These are phyloP conservation scores for Coniella lustricola DNA, from an alignment of 2,329 filamentous ascomycete genomes.

Conservation along the genomic window DNA sequence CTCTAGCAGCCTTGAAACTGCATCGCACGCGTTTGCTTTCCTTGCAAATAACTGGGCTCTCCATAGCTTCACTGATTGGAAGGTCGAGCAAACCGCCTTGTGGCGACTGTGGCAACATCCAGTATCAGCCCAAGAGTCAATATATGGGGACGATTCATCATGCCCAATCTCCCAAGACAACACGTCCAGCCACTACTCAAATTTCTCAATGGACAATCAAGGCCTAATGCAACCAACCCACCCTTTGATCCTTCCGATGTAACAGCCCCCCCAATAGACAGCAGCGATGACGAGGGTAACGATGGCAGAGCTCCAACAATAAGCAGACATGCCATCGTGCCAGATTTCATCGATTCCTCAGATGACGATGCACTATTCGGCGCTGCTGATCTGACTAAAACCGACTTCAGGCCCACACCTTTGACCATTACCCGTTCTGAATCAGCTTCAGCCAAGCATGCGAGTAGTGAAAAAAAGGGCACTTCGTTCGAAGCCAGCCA, in stretches of 20 bases:
- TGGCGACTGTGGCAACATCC: neutral
- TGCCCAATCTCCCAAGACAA: neutral
- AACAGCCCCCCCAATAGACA: conserved; percentile 20
- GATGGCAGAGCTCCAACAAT: conserved; percentile 7
- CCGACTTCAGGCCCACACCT: conserved; percentile 23
- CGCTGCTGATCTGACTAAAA: conserved; percentile 27
- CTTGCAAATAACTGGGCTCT: neutral
- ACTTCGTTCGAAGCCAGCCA: neutral
- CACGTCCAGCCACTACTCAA: neutral
- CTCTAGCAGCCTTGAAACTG: no score
- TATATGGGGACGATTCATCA: neutral
- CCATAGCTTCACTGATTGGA: neutral
- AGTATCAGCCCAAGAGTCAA: neutral
- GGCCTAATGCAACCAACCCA: neutral
- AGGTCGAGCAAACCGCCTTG: neutral
- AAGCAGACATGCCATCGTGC: neutral
- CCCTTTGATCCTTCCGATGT: conserved; percentile 19
- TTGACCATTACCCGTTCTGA: conserved; percentile 3
- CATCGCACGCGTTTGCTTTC: neutral
- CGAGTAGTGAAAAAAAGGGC: neutral
- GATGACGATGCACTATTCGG: conserved; percentile 20
- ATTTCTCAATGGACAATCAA: conserved; percentile 13
- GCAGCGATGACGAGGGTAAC: conserved; percentile 20
- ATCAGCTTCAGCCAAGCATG: neutral
- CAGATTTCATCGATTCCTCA: conserved; percentile 9